Evolutionary conservation across 805 yeast genomes (phyloP), one percentile per base, ranked within the genome.

Genomic region (Torulaspora quercuum): DNA sequence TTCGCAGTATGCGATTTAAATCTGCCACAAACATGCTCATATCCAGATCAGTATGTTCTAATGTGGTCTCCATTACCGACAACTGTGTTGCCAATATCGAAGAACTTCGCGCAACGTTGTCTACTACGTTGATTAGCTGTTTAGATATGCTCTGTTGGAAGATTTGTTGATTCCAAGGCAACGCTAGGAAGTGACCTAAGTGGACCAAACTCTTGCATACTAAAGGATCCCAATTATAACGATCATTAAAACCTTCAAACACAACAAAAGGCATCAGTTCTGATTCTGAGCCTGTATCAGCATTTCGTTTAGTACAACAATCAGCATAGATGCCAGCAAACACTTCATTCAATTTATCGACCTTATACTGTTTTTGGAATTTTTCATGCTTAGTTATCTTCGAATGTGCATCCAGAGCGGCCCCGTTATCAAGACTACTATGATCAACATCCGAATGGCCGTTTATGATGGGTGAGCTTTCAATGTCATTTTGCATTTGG

Each of bases 91-190:
- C 28, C 7, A 35, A 26, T 25, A 38, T 33, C 9, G 46, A 39
- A 9, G 46, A 34, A 11, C 31, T 31, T 10, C 40, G 37, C 15
- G 49, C 39, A 6, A 45, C 34, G 24, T 34, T 41, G 11, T 35
- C 37, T 5, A 45, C 35, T n/a, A 32, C 29, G 10, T 37, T 24
- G 22, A 29, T 39, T 21, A 41, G 29, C 11, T 37, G 42, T 7
- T 34, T 17, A 5, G 31, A 17, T 14, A 48, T 24, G 14, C 11
- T 19, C n/a, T 25, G 37, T 33, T 44, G 51, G 20, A 49, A 42
- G 3, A 49, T 19, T n/a, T 42, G 37, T 19, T 46, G 45, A 12
- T 46, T 44, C 55, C 55, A 50, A 2, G 57, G 57, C 0, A 50
- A 28, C 2, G 57, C 40, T 9, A 52, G 28, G 26, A 52, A 50